A percentile compares a stretch with the other conserved stretches of the same genome.
Conservation (phyloP, 2,329 filamentous ascomycete species). For the Aspergillus sergii region DNA sequence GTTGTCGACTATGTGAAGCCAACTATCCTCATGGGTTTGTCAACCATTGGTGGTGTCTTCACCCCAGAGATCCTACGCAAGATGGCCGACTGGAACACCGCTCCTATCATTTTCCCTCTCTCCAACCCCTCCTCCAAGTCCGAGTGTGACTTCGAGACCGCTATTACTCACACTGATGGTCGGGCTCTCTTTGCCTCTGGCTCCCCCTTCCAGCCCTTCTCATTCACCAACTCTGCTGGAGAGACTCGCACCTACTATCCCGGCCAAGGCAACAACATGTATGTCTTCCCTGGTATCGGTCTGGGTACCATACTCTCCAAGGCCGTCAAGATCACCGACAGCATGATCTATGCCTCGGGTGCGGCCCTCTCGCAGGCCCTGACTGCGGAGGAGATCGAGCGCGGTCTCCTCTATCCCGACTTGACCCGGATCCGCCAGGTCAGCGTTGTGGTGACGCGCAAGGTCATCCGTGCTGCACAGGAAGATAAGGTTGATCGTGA, state of each 20-base stretch:
- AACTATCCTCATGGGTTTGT: conserved; percentile 90
- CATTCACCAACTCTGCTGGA: conserved; percentile 62
- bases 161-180: conserved; percentile 86
- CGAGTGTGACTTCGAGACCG: conserved; percentile 96
- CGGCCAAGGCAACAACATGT: conserved; percentile 80
- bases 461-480: conserved; percentile 91
- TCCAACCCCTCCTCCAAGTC: conserved; percentile 96
- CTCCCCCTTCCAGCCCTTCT: conserved; percentile 80
- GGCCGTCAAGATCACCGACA: conserved; percentile 81
- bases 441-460: conserved; percentile 79
- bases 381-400: conserved; percentile 76
- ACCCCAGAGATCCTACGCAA: conserved; percentile 79
- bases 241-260: conserved; percentile 70
- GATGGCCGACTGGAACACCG: conserved; percentile 65
- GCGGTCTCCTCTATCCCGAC: conserved; percentile 86
- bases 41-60: conserved; percentile 92
- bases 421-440: conserved; percentile 92
- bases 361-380: conserved; percentile 77
- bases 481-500: conserved; percentile 69
- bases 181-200: conserved; percentile 92
- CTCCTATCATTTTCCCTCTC: conserved; percentile 91
- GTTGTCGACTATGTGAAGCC: conserved; percentile 95
- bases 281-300: conserved; percentile 95
- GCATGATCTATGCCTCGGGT: conserved; percentile 96
- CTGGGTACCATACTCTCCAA: conserved; percentile 91